Conservation (phyloP, 108 stramenopile genomes). For the Chaetoceros muelleri region DNA sequence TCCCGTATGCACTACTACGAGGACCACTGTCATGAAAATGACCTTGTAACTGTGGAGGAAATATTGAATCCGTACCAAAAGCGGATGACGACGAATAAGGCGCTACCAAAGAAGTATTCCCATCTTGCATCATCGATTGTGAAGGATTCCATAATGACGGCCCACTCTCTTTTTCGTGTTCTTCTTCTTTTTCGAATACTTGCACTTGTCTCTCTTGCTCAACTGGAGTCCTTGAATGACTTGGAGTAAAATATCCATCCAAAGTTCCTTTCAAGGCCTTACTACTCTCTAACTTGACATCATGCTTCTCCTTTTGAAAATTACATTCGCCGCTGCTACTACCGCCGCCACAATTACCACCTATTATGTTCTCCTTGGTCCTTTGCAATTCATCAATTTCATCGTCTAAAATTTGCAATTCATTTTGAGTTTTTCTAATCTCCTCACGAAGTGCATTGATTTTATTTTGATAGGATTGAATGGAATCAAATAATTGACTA, state of each 20-base stretch:
- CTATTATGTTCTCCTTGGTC: not conserved
- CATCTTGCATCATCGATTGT: not conserved
- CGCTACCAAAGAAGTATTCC: conserved; percentile 14
- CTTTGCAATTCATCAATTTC: not conserved
- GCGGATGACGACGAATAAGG: not conserved
- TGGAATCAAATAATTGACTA: not conserved
- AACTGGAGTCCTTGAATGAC: too few relatives aligned
- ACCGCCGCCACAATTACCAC: not conserved
- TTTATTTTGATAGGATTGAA: not conserved
- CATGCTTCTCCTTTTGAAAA: not conserved
- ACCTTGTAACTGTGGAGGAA: not conserved
- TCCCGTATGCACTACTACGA: not conserved
- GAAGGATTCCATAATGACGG: not conserved
- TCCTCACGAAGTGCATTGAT: not conserved
- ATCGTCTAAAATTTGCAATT: not conserved
- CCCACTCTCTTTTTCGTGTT: conserved; percentile 5
- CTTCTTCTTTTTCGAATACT: not conserved
- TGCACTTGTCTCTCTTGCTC: not conserved
- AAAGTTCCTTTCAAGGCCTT: conserved; percentile 10
- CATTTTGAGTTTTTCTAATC: not conserved
- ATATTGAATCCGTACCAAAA: not conserved
- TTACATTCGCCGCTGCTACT: not conserved
- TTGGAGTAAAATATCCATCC: conserved; percentile 13
- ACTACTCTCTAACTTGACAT: not conserved
- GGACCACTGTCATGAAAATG: not conserved